A percentile compares a stretch with the other conserved stretches of the same genome.
These are phyloP conservation scores for Setaria italica DNA, from an alignment of 202 grass and related monocot genomes.

Conservation along the genomic window DNA sequence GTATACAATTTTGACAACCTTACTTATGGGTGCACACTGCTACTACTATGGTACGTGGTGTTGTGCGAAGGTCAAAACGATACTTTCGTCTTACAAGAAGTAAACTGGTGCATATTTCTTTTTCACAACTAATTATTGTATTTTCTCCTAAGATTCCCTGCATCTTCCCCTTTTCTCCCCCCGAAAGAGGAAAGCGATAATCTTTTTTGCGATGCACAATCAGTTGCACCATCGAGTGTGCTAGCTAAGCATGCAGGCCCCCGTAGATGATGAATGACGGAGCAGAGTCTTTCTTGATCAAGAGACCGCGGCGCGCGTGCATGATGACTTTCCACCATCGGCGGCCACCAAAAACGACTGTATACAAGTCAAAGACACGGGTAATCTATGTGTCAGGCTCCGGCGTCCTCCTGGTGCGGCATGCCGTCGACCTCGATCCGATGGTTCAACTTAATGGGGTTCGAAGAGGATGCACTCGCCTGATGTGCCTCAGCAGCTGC, in stretches of 20 bases:
- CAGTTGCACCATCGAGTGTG: slow-evolving; percentile 38
- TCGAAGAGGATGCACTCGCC: slow-evolving; percentile 36
- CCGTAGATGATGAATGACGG: not conserved
- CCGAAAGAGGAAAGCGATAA: not conserved
- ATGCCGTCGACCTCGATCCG: slow-evolving; percentile 39
- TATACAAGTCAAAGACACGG: not conserved
- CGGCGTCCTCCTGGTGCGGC: not conserved
- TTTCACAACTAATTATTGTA: not conserved
- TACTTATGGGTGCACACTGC: not conserved
- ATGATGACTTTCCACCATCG: not conserved
- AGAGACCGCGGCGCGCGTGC: slow-evolving; percentile 20
- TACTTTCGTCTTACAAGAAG: not conserved
- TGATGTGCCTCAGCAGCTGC: not conserved
- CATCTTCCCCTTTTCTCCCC: not conserved
- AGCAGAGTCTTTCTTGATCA: not conserved
- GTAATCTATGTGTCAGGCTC: not conserved
- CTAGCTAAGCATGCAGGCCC: slow-evolving; percentile 30
- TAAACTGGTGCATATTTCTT: not conserved
- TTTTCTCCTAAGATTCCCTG: slow-evolving; percentile 1
- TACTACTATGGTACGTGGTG: not conserved
- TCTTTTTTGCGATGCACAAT: slow-evolving; percentile 3
- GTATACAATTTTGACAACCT: too few relatives aligned
- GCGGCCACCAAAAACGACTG: not conserved
- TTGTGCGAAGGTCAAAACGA: not conserved
- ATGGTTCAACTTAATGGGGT: not conserved